Evolutionary conservation across 2,329 filamentous ascomycete genomes (phyloP).

Genomic region (Dendryphion nanum): DNA sequence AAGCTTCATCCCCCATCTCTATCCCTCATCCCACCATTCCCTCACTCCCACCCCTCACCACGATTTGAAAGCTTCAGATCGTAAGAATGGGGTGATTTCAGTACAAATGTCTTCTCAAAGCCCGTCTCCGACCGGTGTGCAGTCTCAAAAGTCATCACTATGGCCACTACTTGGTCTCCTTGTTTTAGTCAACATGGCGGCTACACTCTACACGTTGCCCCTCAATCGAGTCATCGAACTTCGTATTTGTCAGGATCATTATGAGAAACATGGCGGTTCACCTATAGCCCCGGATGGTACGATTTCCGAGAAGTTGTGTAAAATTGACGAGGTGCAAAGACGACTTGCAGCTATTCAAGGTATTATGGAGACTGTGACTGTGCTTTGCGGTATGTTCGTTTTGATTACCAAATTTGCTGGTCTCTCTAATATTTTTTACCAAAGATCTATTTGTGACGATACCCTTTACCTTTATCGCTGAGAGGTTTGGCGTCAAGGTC

Average conservation of each 20-base stretch:
- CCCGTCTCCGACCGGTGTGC: background rate
- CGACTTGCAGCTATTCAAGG: constrained; percentile 55
- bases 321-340: constrained; percentile 52
- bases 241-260: constrained; percentile 51
- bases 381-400: constrained; percentile 36
- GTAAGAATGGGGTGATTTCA: no score
- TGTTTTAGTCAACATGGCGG: constrained; percentile 31
- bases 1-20: no score
- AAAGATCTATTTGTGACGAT: constrained; percentile 36
- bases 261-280: constrained; percentile 42
- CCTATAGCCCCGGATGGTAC: constrained; percentile 34
- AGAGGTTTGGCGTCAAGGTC: constrained; percentile 24
- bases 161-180: constrained; percentile 29
- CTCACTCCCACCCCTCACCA: no score
- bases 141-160: background rate
- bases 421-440: no score
- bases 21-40: no score
- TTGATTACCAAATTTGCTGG: no score
- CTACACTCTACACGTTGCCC: constrained; percentile 35
- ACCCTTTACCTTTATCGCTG: constrained; percentile 34
- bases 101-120: no score
- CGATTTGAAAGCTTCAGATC: no score
- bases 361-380: constrained; percentile 37
- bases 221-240: constrained; percentile 38
- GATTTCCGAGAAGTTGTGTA: constrained; percentile 55